Conservation (phyloP, 345 rosid species). For the Cardamine resedifolia region DNA sequence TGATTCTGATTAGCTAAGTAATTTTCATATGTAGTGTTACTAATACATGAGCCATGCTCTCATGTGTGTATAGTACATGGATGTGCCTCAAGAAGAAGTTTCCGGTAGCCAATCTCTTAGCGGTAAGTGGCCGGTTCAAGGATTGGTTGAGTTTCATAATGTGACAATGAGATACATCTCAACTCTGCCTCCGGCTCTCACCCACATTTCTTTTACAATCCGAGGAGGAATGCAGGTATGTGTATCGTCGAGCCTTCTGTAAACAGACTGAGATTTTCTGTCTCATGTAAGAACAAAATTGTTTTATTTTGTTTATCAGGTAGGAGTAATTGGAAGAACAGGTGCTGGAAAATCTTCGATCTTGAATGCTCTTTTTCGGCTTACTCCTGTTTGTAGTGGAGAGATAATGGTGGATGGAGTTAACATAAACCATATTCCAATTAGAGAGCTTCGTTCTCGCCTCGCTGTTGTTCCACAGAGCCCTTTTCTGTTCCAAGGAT, state of each 20-base stretch:
- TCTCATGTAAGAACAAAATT: slow-evolving; percentile 2
- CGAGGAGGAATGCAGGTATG: slow-evolving; percentile 68
- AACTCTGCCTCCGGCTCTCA: slow-evolving; percentile 70
- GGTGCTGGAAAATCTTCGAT: slow-evolving; percentile 95
- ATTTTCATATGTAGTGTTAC: slow-evolving; percentile 13
- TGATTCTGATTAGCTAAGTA: slow-evolving; percentile 2
- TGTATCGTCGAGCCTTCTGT: background rate
- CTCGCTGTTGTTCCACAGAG: slow-evolving; percentile 89
- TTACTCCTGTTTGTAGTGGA: slow-evolving; percentile 61
- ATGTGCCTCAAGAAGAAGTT: slow-evolving; percentile 77
- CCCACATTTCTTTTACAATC: slow-evolving; percentile 56
- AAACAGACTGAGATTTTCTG: slow-evolving; percentile 7
- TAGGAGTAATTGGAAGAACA: slow-evolving; percentile 90
- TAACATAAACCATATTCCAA: slow-evolving; percentile 57
- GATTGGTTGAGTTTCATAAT: slow-evolving; percentile 68
- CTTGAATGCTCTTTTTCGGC: slow-evolving; percentile 87
- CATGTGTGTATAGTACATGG: slow-evolving; percentile 64
- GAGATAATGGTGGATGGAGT: slow-evolving; percentile 70
- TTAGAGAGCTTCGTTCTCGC: slow-evolving; percentile 76
- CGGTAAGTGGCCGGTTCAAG: slow-evolving; percentile 71
- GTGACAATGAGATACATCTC: slow-evolving; percentile 79
- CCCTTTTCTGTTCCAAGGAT: slow-evolving; percentile 86
- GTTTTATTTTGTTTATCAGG: slow-evolving; percentile 42
- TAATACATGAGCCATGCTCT: slow-evolving; percentile 9
- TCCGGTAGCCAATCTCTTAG: slow-evolving; percentile 47